These are phyloP conservation scores for Saraca asoca DNA, from an alignment of 331 rosid species.

Conservation along the genomic window DNA sequence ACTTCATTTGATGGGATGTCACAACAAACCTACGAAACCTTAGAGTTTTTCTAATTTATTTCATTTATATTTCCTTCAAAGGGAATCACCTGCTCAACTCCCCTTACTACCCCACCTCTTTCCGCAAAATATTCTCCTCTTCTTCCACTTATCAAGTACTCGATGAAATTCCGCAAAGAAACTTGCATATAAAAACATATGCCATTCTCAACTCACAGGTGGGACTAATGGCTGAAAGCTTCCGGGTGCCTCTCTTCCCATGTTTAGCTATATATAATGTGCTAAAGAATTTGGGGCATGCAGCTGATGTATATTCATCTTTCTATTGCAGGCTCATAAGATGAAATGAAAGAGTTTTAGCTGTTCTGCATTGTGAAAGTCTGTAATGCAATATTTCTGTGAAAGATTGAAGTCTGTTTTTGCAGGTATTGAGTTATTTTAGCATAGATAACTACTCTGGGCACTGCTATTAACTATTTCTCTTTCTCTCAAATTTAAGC, in stretches of 20 bases:
- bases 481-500: background rate
- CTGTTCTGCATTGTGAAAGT: constrained; percentile 12
- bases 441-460: constrained; percentile 14
- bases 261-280: background rate
- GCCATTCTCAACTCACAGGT: constrained; percentile 2
- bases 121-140: constrained; percentile 14
- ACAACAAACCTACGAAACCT: constrained; percentile 43
- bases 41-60: constrained; percentile 25
- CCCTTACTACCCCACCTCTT: constrained; percentile 11
- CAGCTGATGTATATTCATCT: background rate
- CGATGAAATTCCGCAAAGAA: constrained; percentile 30
- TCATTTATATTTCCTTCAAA: constrained; percentile 51
- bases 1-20: constrained; percentile 43
- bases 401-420: constrained; percentile 7
- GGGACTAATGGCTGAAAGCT: constrained; percentile 24
- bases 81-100: constrained; percentile 46
- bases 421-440: constrained; percentile 34
- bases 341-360: constrained; percentile 36
- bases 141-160: constrained; percentile 19
- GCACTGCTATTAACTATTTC: constrained; percentile 10
- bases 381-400: constrained; percentile 23
- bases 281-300: background rate
- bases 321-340: constrained; percentile 23
- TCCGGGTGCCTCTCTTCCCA: constrained; percentile 23
- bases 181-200: constrained; percentile 22